Conservation (phyloP, 371 early-diverging fungal genomes). For the Apophysomyces elegans region DNA sequence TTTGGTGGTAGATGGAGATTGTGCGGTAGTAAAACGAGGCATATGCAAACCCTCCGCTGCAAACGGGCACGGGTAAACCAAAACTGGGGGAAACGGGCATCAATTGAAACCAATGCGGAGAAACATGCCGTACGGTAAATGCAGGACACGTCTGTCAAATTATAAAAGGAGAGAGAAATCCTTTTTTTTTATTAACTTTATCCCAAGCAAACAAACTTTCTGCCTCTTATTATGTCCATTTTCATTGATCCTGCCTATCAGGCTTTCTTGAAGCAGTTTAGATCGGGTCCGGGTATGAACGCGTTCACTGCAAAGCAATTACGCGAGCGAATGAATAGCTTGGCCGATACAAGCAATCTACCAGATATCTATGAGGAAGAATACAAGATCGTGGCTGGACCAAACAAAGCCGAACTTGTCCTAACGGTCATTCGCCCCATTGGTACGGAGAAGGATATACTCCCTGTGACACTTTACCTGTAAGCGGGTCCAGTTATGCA, state of each 20-base stretch:
- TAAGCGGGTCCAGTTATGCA: neutral
- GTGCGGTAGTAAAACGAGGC: no score
- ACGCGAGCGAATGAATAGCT: neutral
- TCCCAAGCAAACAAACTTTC: neutral
- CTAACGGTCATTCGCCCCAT: constrained; percentile 17
- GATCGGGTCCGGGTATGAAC: neutral
- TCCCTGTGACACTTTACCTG: constrained; percentile 25
- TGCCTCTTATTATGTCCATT: neutral
- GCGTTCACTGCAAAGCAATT: neutral
- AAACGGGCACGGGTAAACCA: no score
- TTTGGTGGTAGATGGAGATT: no score
- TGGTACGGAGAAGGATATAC: constrained; percentile 15
- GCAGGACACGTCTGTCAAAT: no score
- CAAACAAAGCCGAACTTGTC: constrained; percentile 9
- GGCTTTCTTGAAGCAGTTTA: neutral
- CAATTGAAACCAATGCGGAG: no score
- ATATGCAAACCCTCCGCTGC: no score
- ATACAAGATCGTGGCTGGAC: neutral
- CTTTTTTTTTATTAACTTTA: no score
- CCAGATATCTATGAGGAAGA: neutral
- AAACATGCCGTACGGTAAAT: no score
- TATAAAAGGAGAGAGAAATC: no score
- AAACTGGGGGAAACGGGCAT: no score
- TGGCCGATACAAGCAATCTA: neutral
- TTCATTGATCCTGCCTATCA: neutral